Evolutionary conservation across 1,284 basidiomycete genomes (phyloP).

Genomic region (Macrocystidia cucumis): DNA sequence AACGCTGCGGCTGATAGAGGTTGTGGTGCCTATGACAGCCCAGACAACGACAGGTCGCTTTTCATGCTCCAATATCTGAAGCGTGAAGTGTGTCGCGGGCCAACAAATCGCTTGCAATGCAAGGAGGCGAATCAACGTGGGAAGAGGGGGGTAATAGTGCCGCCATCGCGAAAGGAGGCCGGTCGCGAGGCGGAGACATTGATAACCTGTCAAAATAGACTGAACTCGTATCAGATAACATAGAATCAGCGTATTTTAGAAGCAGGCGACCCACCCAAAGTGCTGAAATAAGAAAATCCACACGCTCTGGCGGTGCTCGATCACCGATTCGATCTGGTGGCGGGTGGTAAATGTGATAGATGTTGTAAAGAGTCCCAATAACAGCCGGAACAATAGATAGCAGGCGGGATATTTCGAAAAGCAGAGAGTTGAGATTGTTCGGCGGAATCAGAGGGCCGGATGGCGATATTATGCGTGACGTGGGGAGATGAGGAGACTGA

Average conservation of each 20-base stretch:
- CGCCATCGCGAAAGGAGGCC: conserved; percentile 77
- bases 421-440: conserved; percentile 28
- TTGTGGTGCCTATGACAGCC: conserved; percentile 79
- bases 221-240: too few relatives aligned
- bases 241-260: too few relatives aligned
- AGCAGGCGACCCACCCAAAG: conserved; percentile 52
- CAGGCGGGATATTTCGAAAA: conserved; percentile 44
- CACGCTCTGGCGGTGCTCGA: conserved; percentile 32
- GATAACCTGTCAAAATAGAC: conserved; percentile 75
- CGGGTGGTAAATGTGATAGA: conserved; percentile 40
- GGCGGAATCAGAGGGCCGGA: conserved; percentile 41
- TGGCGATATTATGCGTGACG: conserved; percentile 43
- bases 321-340: conserved; percentile 20
- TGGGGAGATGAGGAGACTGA: conserved; percentile 46
- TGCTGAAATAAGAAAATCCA: conserved; percentile 56
- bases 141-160: conserved; percentile 72
- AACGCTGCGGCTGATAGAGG: conserved; percentile 62
- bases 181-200: conserved; percentile 73
- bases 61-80: conserved; percentile 55
- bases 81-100: conserved; percentile 78
- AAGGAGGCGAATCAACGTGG: conserved; percentile 77
- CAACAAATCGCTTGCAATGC: conserved; percentile 84
- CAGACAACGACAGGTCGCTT: conserved; percentile 67
- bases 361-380: conserved; percentile 54
- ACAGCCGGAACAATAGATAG: conserved; percentile 68